A percentile compares a stretch with the other conserved stretches of the same genome.
phyloP scores from a whole-genome alignment of 1,139 yeast species.

The Candida albicans region DNA sequence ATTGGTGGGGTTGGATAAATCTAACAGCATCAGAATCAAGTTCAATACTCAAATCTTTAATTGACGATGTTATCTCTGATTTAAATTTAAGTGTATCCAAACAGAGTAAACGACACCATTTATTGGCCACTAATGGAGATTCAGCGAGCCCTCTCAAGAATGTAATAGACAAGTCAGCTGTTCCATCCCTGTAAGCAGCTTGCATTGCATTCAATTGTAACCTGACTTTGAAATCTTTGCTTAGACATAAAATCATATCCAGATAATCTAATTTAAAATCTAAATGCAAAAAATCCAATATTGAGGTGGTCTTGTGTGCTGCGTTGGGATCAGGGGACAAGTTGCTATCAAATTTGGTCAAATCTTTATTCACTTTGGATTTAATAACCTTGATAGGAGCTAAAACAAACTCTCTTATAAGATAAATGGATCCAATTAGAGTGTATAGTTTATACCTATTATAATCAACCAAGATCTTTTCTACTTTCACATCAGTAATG shows the following conservation, averaged over 20 bases:
- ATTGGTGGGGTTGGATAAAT: conserved; percentile 49
- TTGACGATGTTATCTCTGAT: conserved; percentile 9
- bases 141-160: conserved; percentile 52
- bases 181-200: conserved; percentile 19
- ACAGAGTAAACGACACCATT: conserved; percentile 54
- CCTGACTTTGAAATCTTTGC: conserved; percentile 50
- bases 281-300: conserved; percentile 17
- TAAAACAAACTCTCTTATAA: conserved; percentile 48
- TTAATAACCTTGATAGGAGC: conserved; percentile 32
- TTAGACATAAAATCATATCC: conserved; percentile 31
- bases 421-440: conserved; percentile 52
- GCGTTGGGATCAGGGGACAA: background rate
- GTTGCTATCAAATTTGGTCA: conserved; percentile 10
- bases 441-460: conserved; percentile 54
- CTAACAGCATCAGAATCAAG: conserved; percentile 30
- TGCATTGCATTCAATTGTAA: conserved; percentile 40
- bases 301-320: conserved; percentile 2
- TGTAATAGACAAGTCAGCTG: conserved; percentile 25
- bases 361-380: conserved; percentile 23
- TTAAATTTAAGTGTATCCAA: conserved; percentile 35
- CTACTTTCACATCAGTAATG: conserved; percentile 15
- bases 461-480: conserved; percentile 33
- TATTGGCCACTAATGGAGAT: conserved; percentile 47
- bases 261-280: conserved; percentile 23
- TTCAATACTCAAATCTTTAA: conserved; percentile 12